These are phyloP conservation scores for Malassezia japonica DNA, from an alignment of 1,284 basidiomycete genomes.

Conservation along the genomic window DNA sequence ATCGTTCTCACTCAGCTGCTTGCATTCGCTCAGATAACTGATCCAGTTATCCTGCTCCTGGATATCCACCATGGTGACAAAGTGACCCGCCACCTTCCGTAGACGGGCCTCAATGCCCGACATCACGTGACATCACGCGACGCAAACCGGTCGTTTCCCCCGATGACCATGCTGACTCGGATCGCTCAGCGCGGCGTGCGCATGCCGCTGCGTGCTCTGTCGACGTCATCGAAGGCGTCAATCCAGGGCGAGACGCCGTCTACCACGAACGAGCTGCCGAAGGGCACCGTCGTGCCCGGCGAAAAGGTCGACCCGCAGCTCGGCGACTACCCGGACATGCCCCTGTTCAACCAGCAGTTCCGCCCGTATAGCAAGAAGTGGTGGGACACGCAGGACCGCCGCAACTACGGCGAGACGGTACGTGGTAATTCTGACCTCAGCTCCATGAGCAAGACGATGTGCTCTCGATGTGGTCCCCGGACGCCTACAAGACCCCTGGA, in stretches of 20 bases:
- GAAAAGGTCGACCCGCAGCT: constrained; percentile 41
- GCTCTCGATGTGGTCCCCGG: constrained; percentile 47
- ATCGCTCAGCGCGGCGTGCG: constrained; percentile 6
- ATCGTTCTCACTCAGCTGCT: constrained; percentile 88
- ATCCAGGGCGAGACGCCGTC: not conserved
- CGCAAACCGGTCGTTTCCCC: not conserved
- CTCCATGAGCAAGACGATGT: constrained; percentile 45
- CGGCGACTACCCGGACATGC: constrained; percentile 44
- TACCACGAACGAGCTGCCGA: not conserved
- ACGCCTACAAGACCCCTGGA: constrained; percentile 33
- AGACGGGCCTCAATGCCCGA: not conserved
- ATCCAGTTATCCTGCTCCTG: constrained; percentile 61
- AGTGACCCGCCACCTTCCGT: too few relatives aligned
- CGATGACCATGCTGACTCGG: not conserved
- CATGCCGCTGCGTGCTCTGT: constrained; percentile 3
- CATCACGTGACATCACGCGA: constrained; percentile 13
- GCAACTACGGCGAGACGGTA: constrained; percentile 43
- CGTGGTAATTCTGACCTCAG: constrained; percentile 21
- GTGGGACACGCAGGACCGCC: constrained; percentile 47
- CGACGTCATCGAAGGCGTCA: not conserved
- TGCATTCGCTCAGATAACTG: constrained; percentile 91
- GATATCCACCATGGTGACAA: constrained; percentile 32
- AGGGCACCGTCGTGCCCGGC: constrained; percentile 14
- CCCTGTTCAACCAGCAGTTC: constrained; percentile 29
- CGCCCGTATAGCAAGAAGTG: constrained; percentile 40